These are phyloP conservation scores for Colletotrichum sp. DNA, from an alignment of 2,329 filamentous ascomycete species.

Conservation along the genomic window DNA sequence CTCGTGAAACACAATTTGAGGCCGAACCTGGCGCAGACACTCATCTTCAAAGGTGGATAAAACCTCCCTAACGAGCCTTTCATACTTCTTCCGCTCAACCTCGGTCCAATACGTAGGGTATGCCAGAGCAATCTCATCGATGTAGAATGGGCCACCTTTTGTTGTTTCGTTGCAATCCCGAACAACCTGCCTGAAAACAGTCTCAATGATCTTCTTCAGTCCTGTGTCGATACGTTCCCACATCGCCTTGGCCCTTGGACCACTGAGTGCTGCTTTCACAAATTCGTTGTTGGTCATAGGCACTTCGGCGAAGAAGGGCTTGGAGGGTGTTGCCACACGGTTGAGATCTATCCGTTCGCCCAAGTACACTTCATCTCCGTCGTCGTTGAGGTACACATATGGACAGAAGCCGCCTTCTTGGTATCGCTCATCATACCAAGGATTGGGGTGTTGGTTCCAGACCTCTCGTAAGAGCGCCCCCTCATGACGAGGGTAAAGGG, in stretches of 20 bases:
- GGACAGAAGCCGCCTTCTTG: not conserved
- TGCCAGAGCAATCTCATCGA: not conserved
- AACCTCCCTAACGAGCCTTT: not conserved
- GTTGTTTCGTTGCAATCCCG: not conserved
- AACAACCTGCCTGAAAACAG: not conserved
- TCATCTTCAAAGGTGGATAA: not conserved
- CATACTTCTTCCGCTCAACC: not conserved
- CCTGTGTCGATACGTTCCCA: not conserved
- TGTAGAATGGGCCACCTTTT: not conserved
- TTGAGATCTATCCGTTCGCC: no score
- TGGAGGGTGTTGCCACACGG: not conserved
- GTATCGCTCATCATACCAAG: not conserved
- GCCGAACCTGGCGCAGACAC: not conserved
- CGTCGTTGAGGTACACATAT: not conserved
- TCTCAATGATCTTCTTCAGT: not conserved
- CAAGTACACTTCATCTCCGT: not conserved
- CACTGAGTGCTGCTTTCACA: not conserved
- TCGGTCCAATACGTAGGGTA: not conserved
- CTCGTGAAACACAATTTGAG: not conserved
- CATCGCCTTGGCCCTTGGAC: not conserved
- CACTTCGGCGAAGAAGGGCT: not conserved
- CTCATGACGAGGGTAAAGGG: not conserved
- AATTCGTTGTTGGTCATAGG: not conserved
- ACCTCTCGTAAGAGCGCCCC: not conserved
- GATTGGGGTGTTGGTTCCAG: not conserved